Percentiles rank a stretch among this genome's conserved stretches.
Evolutionary conservation across 2,329 filamentous ascomycete genomes (phyloP).

Genomic region (Cladophialophora chaetospira): DNA sequence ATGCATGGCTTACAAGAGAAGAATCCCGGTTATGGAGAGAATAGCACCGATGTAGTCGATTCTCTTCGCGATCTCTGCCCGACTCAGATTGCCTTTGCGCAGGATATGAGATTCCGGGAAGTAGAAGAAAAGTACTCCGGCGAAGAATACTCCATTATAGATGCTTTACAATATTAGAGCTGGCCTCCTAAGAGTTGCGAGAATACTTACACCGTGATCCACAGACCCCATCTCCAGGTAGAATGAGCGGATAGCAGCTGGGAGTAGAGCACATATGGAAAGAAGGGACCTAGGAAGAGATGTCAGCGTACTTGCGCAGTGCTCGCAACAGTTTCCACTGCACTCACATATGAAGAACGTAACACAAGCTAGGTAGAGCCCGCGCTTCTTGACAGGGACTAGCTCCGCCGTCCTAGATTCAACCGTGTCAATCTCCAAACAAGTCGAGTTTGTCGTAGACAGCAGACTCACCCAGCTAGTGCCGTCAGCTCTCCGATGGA

Average conservation of each 20-base stretch:
- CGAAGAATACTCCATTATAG: constrained; percentile 23
- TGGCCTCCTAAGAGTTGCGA: too few relatives aligned
- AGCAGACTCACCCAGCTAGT: constrained; percentile 23
- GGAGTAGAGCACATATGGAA: constrained; percentile 25
- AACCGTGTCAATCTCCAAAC: background rate
- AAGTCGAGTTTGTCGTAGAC: background rate
- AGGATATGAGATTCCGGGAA: constrained; percentile 22
- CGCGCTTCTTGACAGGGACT: constrained; percentile 27
- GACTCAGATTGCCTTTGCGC: constrained; percentile 9
- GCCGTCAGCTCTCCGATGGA: constrained; percentile 28
- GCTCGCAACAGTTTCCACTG: background rate
- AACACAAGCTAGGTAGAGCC: constrained; percentile 24
- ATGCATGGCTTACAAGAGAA: constrained; percentile 22
- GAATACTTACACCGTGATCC: constrained; percentile 25
- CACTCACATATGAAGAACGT: constrained; percentile 23
- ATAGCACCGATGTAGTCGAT: constrained; percentile 27
- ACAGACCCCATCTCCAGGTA: constrained; percentile 26
- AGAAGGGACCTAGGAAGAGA: constrained; percentile 23
- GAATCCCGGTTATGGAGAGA: constrained; percentile 23
- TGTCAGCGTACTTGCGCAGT: background rate
- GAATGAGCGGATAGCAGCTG: constrained; percentile 20
- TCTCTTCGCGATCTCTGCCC: constrained; percentile 11
- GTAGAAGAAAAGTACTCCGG: constrained; percentile 22
- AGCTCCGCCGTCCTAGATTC: constrained; percentile 23
- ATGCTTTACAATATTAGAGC: constrained; percentile 7